Evolutionary conservation across 495 filamentous ascomycete genomes (phyloP).

Genomic region (Clavariopsis aquatica): DNA sequence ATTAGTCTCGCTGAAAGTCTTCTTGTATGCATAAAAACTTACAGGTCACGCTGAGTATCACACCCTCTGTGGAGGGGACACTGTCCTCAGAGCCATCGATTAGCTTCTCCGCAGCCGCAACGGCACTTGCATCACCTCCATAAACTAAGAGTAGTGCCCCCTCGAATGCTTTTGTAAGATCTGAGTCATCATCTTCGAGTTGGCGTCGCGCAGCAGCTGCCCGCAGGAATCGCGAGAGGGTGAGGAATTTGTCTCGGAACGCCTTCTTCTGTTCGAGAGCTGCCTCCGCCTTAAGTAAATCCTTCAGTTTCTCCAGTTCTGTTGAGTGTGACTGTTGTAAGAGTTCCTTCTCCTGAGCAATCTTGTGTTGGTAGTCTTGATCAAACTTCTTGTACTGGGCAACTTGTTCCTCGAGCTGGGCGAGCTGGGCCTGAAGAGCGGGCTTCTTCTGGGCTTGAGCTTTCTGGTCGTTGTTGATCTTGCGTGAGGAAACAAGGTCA

Average conservation of each 20-base stretch:
- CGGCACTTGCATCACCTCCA: conserved; percentile 76
- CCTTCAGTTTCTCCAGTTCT: conserved; percentile 68
- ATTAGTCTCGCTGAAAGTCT: conserved; percentile 10
- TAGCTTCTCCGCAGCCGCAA: conserved; percentile 79
- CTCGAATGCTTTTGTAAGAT: conserved; percentile 86
- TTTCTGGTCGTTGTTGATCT: conserved; percentile 93
- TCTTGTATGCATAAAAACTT: conserved; percentile 44
- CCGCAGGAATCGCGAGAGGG: conserved; percentile 49
- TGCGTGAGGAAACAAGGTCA: conserved; percentile 74
- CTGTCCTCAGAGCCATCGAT: conserved; percentile 77
- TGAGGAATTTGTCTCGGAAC: conserved; percentile 51
- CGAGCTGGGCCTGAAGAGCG: conserved; percentile 69
- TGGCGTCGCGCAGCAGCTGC: conserved; percentile 63
- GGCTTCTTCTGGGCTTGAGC: conserved; percentile 88
- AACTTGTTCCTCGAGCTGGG: conserved; percentile 81
- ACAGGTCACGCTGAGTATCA: conserved; percentile 74
- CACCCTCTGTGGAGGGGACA: conserved; percentile 64
- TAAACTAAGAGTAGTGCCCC: conserved; percentile 87
- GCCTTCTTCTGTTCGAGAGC: conserved; percentile 60
- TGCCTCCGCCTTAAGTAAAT: conserved; percentile 52
- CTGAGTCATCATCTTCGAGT: conserved; percentile 60
- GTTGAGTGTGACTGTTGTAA: conserved; percentile 69
- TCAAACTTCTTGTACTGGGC: conserved; percentile 80
- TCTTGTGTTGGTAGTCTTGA: conserved; percentile 68
- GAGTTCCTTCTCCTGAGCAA: conserved; percentile 68